These are phyloP conservation scores for Auriscalpium orientale DNA, from an alignment of 768 basidiomycete species.

Conservation along the genomic window DNA sequence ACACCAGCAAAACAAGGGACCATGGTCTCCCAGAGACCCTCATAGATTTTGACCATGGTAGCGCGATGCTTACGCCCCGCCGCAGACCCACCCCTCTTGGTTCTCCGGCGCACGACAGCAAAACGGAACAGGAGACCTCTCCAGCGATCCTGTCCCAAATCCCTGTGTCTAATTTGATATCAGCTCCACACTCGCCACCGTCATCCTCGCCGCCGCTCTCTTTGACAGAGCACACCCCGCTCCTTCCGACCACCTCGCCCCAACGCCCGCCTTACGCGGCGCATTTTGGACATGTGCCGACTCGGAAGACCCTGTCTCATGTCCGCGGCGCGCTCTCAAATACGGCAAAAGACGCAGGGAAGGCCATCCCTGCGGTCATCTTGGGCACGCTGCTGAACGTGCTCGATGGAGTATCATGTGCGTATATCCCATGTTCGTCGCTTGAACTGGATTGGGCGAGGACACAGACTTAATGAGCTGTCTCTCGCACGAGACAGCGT, in stretches of 20 bases:
- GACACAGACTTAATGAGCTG: too few species aligned
- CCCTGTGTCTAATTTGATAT: not conserved
- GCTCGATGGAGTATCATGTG: constrained; percentile 89
- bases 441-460: not conserved
- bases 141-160: not conserved
- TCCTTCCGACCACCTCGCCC: constrained; percentile 6
- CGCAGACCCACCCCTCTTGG: not conserved
- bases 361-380: constrained; percentile 73
- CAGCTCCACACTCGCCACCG: not conserved
- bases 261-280: not conserved
- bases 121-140: not conserved
- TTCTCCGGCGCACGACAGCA: not conserved
- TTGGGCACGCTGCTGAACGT: constrained; percentile 83
- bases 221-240: constrained; percentile 7
- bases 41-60: not conserved
- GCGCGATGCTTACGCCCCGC: not conserved
- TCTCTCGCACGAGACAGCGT: too few species aligned
- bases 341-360: constrained; percentile 15
- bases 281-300: not conserved
- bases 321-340: not conserved
- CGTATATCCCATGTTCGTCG: constrained; percentile 22
- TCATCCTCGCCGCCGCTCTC: constrained; percentile 1
- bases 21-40: not conserved
- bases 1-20: not conserved
- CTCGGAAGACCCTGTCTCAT: constrained; percentile 2